Percentiles rank a stretch among this genome's conserved stretches.
Conservation (phyloP, 2,329 filamentous ascomycete species). For the Myriosclerotinia curreyana region DNA sequence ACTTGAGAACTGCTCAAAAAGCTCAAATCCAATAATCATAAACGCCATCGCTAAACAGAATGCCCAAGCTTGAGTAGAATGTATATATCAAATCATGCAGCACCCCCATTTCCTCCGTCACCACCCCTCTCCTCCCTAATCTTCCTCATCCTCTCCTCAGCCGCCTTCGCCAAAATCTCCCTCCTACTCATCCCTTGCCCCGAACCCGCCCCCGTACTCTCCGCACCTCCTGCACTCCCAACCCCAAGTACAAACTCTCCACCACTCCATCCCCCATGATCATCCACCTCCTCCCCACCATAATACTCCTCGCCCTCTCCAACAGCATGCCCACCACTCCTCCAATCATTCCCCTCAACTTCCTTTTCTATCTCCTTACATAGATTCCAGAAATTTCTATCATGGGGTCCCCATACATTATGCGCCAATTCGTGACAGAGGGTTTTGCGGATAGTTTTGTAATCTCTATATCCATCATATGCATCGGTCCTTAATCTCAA, state of each 20-base stretch:
- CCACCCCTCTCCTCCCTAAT: slow-evolving; percentile 31
- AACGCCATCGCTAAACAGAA: slow-evolving; percentile 9
- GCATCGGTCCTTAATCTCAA: slow-evolving; percentile 87
- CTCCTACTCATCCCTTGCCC: slow-evolving; percentile 58
- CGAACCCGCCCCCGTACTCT: slow-evolving; percentile 34
- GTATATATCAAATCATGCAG: background rate
- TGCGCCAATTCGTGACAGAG: slow-evolving; percentile 94
- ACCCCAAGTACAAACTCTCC: slow-evolving; percentile 73
- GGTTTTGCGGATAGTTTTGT: slow-evolving; percentile 85
- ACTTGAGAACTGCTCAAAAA: background rate
- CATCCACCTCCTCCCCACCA: slow-evolving; percentile 53
- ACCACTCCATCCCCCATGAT: slow-evolving; percentile 74
- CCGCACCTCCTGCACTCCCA: slow-evolving; percentile 45
- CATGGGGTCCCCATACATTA: slow-evolving; percentile 82
- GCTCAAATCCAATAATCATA: background rate
- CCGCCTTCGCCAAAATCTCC: slow-evolving; percentile 71
- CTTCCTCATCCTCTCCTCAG: slow-evolving; percentile 54
- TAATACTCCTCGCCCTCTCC: slow-evolving; percentile 55
- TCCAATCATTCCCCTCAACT: slow-evolving; percentile 79
- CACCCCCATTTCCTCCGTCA: background rate
- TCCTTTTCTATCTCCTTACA: slow-evolving; percentile 85
- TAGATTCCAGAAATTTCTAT: slow-evolving; percentile 84
- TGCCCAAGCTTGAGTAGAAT: background rate
- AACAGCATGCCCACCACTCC: slow-evolving; percentile 62
- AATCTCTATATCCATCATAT: slow-evolving; percentile 90